Evolutionary conservation across 1,139 yeast genomes (phyloP).

Genomic region (Zygoascus meyerae): DNA sequence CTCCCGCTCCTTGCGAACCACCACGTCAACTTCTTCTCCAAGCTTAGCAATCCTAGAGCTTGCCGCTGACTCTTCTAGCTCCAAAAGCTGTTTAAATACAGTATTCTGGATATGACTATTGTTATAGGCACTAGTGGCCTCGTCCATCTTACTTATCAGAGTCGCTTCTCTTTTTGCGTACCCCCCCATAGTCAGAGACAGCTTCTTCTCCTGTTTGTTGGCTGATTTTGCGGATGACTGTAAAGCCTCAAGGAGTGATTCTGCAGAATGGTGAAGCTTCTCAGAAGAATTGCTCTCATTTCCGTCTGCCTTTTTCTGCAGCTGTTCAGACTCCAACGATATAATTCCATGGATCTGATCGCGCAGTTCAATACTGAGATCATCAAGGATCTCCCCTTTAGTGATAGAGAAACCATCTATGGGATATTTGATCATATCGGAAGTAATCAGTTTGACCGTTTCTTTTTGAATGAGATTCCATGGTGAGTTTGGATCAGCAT

Average conservation of each 20-base stretch:
- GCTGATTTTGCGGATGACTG: constrained; percentile 29
- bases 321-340: constrained; percentile 23
- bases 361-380: constrained; percentile 39
- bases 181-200: constrained; percentile 34
- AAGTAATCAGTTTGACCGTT: constrained; percentile 38
- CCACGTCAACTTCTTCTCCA: constrained; percentile 38
- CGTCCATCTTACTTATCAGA: constrained; percentile 29
- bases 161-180: constrained; percentile 33
- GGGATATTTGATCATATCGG: constrained; percentile 43
- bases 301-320: background rate
- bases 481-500: constrained; percentile 7
- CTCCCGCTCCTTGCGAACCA: constrained; percentile 38
- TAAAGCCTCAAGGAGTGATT: constrained; percentile 14
- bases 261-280: background rate
- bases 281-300: background rate
- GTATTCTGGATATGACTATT: constrained; percentile 27
- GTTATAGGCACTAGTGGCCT: constrained; percentile 27
- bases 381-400: constrained; percentile 30
- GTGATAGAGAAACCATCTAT: constrained; percentile 19
- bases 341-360: constrained; percentile 34
- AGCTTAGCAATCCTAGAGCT: constrained; percentile 32
- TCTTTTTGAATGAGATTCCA: constrained; percentile 35
- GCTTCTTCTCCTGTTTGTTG: constrained; percentile 35
- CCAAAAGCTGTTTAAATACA: constrained; percentile 26
- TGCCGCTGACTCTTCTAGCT: constrained; percentile 35